phyloP scores from a whole-genome alignment of 106 monocot genomes.

The Ottelia alismoides region DNA sequence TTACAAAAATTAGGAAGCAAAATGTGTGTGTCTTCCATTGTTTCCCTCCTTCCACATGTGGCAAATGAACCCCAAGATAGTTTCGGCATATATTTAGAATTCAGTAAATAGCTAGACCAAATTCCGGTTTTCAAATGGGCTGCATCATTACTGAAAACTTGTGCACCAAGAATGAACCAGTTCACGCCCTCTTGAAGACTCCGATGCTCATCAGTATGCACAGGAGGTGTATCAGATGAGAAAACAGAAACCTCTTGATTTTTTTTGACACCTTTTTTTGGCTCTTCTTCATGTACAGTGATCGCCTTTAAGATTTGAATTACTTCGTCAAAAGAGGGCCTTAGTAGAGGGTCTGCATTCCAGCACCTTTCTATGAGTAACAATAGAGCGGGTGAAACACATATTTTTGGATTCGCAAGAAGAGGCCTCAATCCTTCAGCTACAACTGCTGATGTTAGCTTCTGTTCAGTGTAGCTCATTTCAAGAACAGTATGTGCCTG shows the following conservation, averaged over 20 bases:
- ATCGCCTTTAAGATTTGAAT: slow-evolving; percentile 36
- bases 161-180: slow-evolving; percentile 68
- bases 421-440: slow-evolving; percentile 71
- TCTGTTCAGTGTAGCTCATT: slow-evolving; percentile 95
- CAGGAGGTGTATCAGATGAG: no score
- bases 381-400: slow-evolving; percentile 36
- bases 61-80: slow-evolving; percentile 92
- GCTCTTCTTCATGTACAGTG: slow-evolving; percentile 14
- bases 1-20: slow-evolving; percentile 66
- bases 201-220: neutral
- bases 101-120: slow-evolving; percentile 26
- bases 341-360: slow-evolving; percentile 46
- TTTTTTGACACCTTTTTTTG: no score
- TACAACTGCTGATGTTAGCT: slow-evolving; percentile 75
- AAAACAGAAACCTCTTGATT: no score
- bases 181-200: slow-evolving; percentile 48
- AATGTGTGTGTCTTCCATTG: slow-evolving; percentile 96
- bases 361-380: slow-evolving; percentile 69
- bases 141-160: slow-evolving; percentile 6
- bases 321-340: slow-evolving; percentile 71
- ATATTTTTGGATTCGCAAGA: slow-evolving; percentile 29
- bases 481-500: slow-evolving; percentile 99
- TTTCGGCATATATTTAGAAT: slow-evolving; percentile 42
- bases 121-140: slow-evolving; percentile 7
- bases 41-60: slow-evolving; percentile 86